A percentile compares a stretch with the other conserved stretches of the same genome.
Evolutionary conservation across 1,139 yeast species (phyloP).

Genomic region (Geotrichum aggregatum): DNA sequence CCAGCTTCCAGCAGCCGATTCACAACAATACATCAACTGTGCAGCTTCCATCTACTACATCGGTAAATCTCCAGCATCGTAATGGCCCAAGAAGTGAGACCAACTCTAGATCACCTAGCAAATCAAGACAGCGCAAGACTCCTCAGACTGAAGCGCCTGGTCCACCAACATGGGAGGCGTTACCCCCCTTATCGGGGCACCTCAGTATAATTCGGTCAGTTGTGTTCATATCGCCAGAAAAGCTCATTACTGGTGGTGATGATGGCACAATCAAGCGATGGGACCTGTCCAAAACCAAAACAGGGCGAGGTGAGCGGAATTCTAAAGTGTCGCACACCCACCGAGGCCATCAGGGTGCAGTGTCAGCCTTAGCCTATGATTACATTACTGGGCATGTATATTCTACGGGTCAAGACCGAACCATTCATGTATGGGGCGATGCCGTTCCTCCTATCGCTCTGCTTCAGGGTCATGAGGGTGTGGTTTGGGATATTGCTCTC

Average conservation of each 20-base stretch:
- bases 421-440: constrained; percentile 24
- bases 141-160: not conserved
- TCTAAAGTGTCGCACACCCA: constrained; percentile 18
- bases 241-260: constrained; percentile 26
- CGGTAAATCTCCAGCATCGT: not conserved
- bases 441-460: constrained; percentile 19
- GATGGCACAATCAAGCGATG: constrained; percentile 29
- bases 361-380: constrained; percentile 27
- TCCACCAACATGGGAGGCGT: not conserved
- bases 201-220: constrained; percentile 23
- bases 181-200: constrained; percentile 19
- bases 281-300: constrained; percentile 19
- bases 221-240: constrained; percentile 21
- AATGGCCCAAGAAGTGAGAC: not conserved
- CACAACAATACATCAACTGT: not conserved
- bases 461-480: constrained; percentile 27
- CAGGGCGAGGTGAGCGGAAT: not conserved
- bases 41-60: not conserved
- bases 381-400: constrained; percentile 24
- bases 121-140: not conserved
- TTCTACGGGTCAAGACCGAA: constrained; percentile 31
- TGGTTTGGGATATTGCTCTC: constrained; percentile 27
- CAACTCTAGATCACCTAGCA: not conserved
- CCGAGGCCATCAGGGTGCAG: constrained; percentile 29
- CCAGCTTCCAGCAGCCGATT: not conserved